phyloP scores from a whole-genome alignment of 129 eudicot genomes.

The sunflower (Helianthus annuus) region DNA sequence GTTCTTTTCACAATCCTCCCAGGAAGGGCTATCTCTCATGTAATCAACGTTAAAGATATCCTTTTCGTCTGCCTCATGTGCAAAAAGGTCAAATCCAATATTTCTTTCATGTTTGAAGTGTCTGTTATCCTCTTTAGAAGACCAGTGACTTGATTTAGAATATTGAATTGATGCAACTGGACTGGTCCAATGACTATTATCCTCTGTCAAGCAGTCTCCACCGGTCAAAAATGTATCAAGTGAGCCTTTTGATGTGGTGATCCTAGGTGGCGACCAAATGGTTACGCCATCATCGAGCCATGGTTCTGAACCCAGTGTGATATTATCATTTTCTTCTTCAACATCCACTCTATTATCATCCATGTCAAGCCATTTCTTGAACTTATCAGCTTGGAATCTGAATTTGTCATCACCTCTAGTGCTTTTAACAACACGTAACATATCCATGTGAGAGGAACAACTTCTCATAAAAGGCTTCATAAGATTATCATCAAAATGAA shows the following conservation, averaged over 20 bases:
- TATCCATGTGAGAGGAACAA: slow-evolving; percentile 47
- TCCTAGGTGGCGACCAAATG: slow-evolving; percentile 36
- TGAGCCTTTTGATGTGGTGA: slow-evolving; percentile 27
- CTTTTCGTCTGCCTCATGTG: slow-evolving; percentile 30
- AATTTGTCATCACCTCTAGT: slow-evolving; percentile 31
- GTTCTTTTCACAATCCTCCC: slow-evolving; percentile 27
- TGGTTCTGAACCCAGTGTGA: slow-evolving; percentile 25
- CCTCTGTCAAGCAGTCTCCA: slow-evolving; percentile 27
- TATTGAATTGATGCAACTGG: slow-evolving; percentile 27
- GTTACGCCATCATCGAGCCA: slow-evolving; percentile 29
- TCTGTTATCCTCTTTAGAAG: slow-evolving; percentile 37
- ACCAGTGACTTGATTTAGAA: slow-evolving; percentile 25
- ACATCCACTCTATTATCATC: slow-evolving; percentile 27
- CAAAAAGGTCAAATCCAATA: slow-evolving; percentile 22
- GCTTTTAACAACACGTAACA: slow-evolving; percentile 31
- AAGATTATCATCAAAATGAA: slow-evolving; percentile 23
- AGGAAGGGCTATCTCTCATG: slow-evolving; percentile 18
- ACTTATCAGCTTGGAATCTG: slow-evolving; percentile 24
- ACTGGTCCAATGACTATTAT: slow-evolving; percentile 27
- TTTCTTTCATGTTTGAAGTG: slow-evolving; percentile 19
- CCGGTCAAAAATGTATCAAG: slow-evolving; percentile 23
- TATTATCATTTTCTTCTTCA: slow-evolving; percentile 27
- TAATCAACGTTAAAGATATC: slow-evolving; percentile 21
- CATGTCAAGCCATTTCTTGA: slow-evolving; percentile 31
- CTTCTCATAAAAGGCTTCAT: slow-evolving; percentile 44